Evolutionary conservation across 208 protist genomes (phyloP).

Genomic region (Jaenimonas drosophilae): DNA sequence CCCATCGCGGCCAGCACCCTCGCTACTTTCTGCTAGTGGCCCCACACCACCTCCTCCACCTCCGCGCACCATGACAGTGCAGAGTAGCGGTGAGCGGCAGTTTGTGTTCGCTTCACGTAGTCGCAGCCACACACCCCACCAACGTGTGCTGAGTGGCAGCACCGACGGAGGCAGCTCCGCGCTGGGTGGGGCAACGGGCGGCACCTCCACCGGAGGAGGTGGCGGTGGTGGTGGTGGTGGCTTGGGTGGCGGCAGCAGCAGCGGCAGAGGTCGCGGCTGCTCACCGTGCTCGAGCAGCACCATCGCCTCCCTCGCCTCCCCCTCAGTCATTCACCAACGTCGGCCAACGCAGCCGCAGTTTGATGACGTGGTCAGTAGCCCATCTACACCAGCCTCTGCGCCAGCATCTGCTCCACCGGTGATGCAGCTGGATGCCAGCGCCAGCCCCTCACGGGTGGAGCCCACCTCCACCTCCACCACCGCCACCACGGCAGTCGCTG

Average conservation of each 20-base stretch:
- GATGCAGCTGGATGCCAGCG: too few relatives aligned
- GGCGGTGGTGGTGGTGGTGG: neutral
- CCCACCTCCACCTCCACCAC: neutral
- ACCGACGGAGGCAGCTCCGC: too few relatives aligned
- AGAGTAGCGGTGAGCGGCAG: too few relatives aligned
- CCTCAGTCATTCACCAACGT: neutral
- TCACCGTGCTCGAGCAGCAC: neutral
- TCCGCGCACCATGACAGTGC: too few relatives aligned
- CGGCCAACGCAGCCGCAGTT: neutral
- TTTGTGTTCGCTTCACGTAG: too few relatives aligned
- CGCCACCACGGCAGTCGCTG: neutral
- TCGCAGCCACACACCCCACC: too few relatives aligned
- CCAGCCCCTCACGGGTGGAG: neutral
- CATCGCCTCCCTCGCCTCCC: neutral
- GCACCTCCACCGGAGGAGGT: neutral
- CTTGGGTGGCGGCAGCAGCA: neutral
- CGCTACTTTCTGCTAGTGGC: too few relatives aligned
- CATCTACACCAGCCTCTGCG: neutral
- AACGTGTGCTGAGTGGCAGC: too few relatives aligned
- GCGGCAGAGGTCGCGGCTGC: neutral
- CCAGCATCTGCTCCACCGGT: too few relatives aligned
- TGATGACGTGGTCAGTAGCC: neutral
- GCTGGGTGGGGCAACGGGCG: neutral
- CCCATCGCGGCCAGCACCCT: too few relatives aligned
- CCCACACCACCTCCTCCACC: too few relatives aligned